Conservation (phyloP, 2,329 filamentous ascomycete genomes). For the Nemania sp. region DNA sequence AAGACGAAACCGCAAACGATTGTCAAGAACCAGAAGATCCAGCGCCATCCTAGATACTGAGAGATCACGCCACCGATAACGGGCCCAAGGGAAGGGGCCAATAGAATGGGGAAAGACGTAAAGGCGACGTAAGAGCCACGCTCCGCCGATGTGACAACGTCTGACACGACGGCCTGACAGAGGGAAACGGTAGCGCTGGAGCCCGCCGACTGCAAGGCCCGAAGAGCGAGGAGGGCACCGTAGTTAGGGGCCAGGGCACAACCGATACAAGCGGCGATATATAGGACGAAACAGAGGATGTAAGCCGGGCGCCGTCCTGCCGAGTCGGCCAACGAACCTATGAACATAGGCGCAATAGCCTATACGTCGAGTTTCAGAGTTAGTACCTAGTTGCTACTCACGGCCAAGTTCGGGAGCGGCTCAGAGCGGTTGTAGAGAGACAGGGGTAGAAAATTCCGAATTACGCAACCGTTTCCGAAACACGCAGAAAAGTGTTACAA, state of each 20-base stretch:
- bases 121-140: slow-evolving; percentile 57
- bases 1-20: slow-evolving; percentile 44
- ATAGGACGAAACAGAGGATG: slow-evolving; percentile 50
- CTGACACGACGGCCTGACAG: slow-evolving; percentile 56
- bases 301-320: slow-evolving; percentile 52
- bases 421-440: too few relatives aligned
- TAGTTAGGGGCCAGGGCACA: slow-evolving; percentile 51
- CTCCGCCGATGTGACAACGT: slow-evolving; percentile 59
- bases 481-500: too few relatives aligned
- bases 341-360: slow-evolving; percentile 54
- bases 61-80: slow-evolving; percentile 57
- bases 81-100: slow-evolving; percentile 48
- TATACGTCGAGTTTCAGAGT: too few relatives aligned
- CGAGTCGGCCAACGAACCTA: slow-evolving; percentile 53
- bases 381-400: too few relatives aligned
- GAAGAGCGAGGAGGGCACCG: slow-evolving; percentile 49
- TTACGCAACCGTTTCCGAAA: too few relatives aligned
- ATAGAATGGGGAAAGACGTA: slow-evolving; percentile 47
- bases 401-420: too few relatives aligned
- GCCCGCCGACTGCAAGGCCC: slow-evolving; percentile 55
- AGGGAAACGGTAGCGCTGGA: slow-evolving; percentile 59
- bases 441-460: too few relatives aligned
- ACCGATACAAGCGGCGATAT: slow-evolving; percentile 50
- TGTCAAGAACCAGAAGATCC: slow-evolving; percentile 57
- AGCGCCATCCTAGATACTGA: slow-evolving; percentile 54